phyloP scores from a whole-genome alignment of 139 green algal genomes.

The Protoeuglena noctilucae region DNA sequence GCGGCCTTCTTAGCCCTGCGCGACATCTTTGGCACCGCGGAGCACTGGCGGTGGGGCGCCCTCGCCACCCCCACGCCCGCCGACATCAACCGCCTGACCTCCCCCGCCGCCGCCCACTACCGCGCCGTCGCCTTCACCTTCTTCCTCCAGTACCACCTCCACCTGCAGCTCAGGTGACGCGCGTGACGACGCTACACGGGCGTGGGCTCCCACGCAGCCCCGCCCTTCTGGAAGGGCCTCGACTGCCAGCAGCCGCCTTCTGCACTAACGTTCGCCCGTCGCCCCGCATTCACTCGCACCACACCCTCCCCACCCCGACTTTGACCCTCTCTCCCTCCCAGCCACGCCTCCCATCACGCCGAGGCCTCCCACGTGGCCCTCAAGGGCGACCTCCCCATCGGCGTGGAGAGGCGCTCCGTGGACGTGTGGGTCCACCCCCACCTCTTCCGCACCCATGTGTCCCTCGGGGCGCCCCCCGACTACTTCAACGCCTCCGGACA shows the following conservation, averaged over 20 bases:
- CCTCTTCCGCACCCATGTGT: slow-evolving; percentile 81
- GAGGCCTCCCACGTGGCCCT: slow-evolving; percentile 46
- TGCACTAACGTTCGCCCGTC: too few species aligned
- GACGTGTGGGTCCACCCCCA: slow-evolving; percentile 74
- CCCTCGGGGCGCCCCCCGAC: slow-evolving; percentile 76
- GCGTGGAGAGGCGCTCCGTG: slow-evolving; percentile 80
- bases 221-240: too few species aligned
- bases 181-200: too few species aligned
- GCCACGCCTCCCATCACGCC: slow-evolving; percentile 41
- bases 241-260: too few species aligned
- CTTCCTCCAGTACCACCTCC: slow-evolving; percentile 80
- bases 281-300: too few species aligned
- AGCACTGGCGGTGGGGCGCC: slow-evolving; percentile 81
- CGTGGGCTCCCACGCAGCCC: too few species aligned
- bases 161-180: slow-evolving; percentile 28
- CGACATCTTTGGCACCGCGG: slow-evolving; percentile 66
- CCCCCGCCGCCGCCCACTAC: slow-evolving; percentile 26
- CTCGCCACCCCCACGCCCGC: slow-evolving; percentile 25
- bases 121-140: slow-evolving; percentile 38
- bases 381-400: slow-evolving; percentile 94
- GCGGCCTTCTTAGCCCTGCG: slow-evolving; percentile 68
- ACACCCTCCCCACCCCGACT: too few species aligned
- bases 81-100: slow-evolving; percentile 34
- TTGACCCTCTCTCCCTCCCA: too few species aligned
- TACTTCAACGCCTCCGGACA: slow-evolving; percentile 71